Evolutionary conservation across 2,329 filamentous ascomycete genomes (phyloP).

Genomic region (Epichloe sp.): DNA sequence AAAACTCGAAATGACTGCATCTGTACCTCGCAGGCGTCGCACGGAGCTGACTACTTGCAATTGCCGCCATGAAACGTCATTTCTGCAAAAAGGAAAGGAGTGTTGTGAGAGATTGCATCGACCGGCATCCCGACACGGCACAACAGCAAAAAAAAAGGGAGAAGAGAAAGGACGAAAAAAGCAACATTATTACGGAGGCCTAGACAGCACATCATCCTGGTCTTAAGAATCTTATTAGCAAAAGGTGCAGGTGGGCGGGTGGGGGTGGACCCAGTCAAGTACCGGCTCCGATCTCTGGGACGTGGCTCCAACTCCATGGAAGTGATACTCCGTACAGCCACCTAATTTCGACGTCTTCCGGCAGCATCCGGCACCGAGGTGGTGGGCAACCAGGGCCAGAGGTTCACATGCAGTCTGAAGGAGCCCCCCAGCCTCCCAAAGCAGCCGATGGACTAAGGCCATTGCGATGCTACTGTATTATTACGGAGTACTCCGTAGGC

Average conservation of each 20-base stretch:
- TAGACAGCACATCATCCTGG: no score
- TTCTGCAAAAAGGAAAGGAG: no score
- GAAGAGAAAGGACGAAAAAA: background rate
- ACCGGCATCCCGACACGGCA: background rate
- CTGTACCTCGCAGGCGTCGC: no score
- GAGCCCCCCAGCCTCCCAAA: no score
- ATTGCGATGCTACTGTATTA: no score
- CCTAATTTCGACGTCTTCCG: background rate
- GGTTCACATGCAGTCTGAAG: background rate
- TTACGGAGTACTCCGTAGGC: no score
- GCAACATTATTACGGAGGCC: background rate
- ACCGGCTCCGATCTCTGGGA: background rate
- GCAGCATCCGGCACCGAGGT: background rate
- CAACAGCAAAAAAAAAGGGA: background rate
- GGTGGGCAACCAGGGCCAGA: background rate
- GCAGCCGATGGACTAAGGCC: no score
- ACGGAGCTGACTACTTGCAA: no score
- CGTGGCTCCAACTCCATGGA: background rate
- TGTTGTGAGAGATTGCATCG: no score
- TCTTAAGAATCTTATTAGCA: background rate
- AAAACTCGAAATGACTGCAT: no score
- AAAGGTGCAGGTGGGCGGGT: background rate
- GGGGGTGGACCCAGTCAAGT: background rate
- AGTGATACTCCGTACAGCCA: no score
- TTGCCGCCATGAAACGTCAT: no score